These are phyloP conservation scores for Spathaspora gorwiae DNA, from an alignment of 805 yeast genomes.

Conservation along the genomic window DNA sequence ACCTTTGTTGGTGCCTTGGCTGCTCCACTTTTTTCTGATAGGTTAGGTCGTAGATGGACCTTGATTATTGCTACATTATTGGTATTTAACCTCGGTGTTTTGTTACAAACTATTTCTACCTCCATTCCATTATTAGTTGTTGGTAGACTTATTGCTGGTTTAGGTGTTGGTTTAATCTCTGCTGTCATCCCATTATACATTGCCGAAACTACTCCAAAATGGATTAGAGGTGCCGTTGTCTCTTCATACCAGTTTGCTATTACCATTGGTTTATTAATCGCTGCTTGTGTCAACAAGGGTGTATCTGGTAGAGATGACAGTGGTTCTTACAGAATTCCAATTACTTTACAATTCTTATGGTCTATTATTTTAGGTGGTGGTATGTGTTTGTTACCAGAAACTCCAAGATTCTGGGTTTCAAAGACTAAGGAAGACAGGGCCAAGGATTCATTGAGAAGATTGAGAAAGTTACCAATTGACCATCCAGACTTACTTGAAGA, in stretches of 20 bases:
- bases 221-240: constrained; percentile 42
- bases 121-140: constrained; percentile 31
- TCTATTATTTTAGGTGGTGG: constrained; percentile 30
- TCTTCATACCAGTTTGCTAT: constrained; percentile 39
- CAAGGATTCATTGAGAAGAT: constrained; percentile 25
- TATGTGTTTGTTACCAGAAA: constrained; percentile 30
- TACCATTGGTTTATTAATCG: constrained; percentile 35
- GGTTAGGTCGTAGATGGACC: constrained; percentile 37
- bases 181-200: constrained; percentile 37
- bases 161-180: constrained; percentile 41
- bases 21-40: constrained; percentile 35
- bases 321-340: constrained; percentile 39
- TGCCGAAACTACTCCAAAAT: constrained; percentile 38
- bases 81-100: constrained; percentile 34
- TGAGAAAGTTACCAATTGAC: constrained; percentile 51
- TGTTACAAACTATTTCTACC: constrained; percentile 35
- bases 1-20: constrained; percentile 37
- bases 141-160: constrained; percentile 38
- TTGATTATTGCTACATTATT: constrained; percentile 28
- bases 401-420: constrained; percentile 36
- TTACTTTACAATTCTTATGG: constrained; percentile 37
- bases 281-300: constrained; percentile 35
- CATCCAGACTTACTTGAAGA: constrained; percentile 67
- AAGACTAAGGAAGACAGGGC: constrained; percentile 21
- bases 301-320: constrained; percentile 28